Evolutionary conservation across 2,329 filamentous ascomycete genomes (phyloP).

Genomic region (Monilinia polystroma): DNA sequence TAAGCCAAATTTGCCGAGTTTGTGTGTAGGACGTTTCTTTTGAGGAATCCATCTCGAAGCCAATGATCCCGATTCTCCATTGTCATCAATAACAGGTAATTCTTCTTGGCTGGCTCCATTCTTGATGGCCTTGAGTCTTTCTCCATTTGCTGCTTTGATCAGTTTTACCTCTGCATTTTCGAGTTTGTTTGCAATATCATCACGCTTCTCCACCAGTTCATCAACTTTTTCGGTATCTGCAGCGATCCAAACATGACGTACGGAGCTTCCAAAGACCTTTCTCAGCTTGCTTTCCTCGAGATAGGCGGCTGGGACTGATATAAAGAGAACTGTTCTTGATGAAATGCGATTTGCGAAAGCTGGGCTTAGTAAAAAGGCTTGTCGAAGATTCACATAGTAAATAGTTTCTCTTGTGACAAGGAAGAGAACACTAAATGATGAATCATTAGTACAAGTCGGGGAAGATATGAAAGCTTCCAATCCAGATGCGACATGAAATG

Average conservation of each 20-base stretch:
- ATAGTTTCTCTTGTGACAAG: constrained; percentile 84
- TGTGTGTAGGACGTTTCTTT: constrained; percentile 76
- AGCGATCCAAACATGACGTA: constrained; percentile 81
- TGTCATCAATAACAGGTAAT: constrained; percentile 50
- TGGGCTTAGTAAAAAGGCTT: constrained; percentile 86
- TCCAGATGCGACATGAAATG: not conserved
- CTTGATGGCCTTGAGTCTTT: constrained; percentile 66
- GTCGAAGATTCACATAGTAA: constrained; percentile 88
- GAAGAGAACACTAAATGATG: constrained; percentile 64
- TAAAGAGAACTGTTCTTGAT: constrained; percentile 85
- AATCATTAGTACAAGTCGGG: not conserved
- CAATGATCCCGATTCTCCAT: constrained; percentile 67
- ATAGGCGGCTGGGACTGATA: constrained; percentile 77
- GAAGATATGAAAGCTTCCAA: too few species aligned
- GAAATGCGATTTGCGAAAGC: constrained; percentile 83
- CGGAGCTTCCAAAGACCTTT: constrained; percentile 76
- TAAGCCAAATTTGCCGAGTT: constrained; percentile 64
- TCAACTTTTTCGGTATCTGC: constrained; percentile 75
- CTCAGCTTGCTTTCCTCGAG: constrained; percentile 74
- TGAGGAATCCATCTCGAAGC: constrained; percentile 72
- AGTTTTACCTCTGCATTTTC: constrained; percentile 86
- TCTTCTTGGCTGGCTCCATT: constrained; percentile 52
- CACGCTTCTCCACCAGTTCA: constrained; percentile 76
- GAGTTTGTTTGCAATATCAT: constrained; percentile 75
- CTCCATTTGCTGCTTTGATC: constrained; percentile 73